These are phyloP conservation scores for Strobilomyces dryophilus DNA, from an alignment of 768 basidiomycete species.

Conservation along the genomic window DNA sequence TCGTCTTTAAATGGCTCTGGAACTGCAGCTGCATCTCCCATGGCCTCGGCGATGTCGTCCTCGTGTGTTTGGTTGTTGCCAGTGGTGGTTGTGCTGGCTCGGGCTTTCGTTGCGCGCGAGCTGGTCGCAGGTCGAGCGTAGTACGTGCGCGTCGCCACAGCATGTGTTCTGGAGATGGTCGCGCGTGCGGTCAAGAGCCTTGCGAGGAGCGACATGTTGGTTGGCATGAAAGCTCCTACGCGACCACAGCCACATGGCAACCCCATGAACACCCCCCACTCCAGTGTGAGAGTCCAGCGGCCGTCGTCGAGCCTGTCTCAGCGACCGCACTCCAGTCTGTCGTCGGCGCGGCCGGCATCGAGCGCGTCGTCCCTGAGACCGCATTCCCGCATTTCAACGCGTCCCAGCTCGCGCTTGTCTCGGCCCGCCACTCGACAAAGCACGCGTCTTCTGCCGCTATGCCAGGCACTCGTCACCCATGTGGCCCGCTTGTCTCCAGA, in stretches of 20 bases:
- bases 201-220: constrained; percentile 20
- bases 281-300: constrained; percentile 19
- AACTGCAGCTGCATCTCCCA: constrained; percentile 16
- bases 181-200: constrained; percentile 7
- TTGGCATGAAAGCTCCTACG: too few relatives aligned
- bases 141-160: constrained; percentile 22
- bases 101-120: constrained; percentile 25
- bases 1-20: constrained; percentile 13
- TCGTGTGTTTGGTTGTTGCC: constrained; percentile 20
- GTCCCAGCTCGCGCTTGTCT: constrained; percentile 43
- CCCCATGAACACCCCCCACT: constrained; percentile 25
- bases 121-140: constrained; percentile 22
- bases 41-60: constrained; percentile 18
- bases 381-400: constrained; percentile 32
- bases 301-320: constrained; percentile 37
- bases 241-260: not conserved
- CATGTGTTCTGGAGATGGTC: constrained; percentile 13
- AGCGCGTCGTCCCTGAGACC: constrained; percentile 37
- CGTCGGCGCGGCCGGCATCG: constrained; percentile 41
- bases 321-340: constrained; percentile 45
- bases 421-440: constrained; percentile 48
- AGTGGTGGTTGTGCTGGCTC: constrained; percentile 30
- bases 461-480: constrained; percentile 52
- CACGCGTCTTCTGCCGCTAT: constrained; percentile 50
- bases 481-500: constrained; percentile 49